Conservation (phyloP, 202 grass and related monocot genomes). For the Musa balbisiana region DNA sequence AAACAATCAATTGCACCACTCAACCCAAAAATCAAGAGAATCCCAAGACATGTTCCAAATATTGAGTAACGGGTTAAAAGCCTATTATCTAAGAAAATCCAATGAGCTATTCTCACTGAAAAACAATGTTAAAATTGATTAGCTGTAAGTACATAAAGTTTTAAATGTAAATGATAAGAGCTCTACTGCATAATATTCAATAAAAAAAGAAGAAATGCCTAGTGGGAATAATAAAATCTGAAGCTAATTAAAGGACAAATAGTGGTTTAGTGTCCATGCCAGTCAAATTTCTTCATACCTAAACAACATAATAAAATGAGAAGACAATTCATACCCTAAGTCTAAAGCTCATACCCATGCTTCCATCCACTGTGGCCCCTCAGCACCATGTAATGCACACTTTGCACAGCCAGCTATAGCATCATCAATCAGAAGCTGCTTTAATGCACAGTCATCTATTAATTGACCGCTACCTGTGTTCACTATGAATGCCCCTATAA, state of each 20-base stretch:
- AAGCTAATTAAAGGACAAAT: background rate
- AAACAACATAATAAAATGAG: conserved; percentile 12
- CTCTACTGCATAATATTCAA: background rate
- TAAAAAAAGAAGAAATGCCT: background rate
- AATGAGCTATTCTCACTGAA: conserved; percentile 1
- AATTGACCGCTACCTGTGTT: conserved; percentile 91
- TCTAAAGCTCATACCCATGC: conserved; percentile 74
- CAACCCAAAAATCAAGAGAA: too few species aligned
- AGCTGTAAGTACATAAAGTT: background rate
- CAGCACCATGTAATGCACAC: conserved; percentile 55
- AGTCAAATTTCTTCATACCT: background rate
- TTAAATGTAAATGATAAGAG: background rate
- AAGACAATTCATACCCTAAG: conserved; percentile 24
- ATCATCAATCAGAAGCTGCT: conserved; percentile 83
- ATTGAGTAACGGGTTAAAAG: background rate
- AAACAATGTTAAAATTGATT: background rate
- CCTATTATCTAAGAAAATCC: background rate
- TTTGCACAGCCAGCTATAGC: conserved; percentile 75
- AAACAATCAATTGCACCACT: too few species aligned
- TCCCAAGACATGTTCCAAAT: too few species aligned
- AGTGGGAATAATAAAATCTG: background rate
- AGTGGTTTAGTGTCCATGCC: background rate
- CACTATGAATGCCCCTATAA: conserved; percentile 76
- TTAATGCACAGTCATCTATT: conserved; percentile 88
- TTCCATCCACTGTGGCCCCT: conserved; percentile 99